Evolutionary conservation across 352 stramenopile genomes (phyloP), one percentile per base, ranked within the genome.

Genomic region (Halophytophthora batemanensis): DNA sequence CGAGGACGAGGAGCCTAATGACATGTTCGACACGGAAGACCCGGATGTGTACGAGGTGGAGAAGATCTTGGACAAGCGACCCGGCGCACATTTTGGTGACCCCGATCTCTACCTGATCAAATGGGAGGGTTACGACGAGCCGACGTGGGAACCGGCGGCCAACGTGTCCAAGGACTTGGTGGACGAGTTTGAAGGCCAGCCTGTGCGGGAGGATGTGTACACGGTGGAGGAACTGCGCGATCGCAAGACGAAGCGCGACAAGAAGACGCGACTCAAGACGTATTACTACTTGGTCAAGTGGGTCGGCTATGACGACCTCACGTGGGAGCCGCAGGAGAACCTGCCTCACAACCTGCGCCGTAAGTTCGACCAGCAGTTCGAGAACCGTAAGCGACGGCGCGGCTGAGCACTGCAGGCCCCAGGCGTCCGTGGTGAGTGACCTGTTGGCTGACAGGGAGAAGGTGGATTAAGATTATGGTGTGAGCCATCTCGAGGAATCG

Each of bases 241-340:
- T 53, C 74, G 78, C 36, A 85, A 72, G 50, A 73, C 64, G 21
- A 76, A 82, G 52, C 77, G 77, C 42, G 79, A 92, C 65, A 68
- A 72, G 35, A 41, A 69, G 19, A 92, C 77, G 36, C 70, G 61
- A 37, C 72, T 92, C 49, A 87, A 87, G 63, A 84, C 64, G 22
- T 74, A 86, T 52, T 71, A 88, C 62, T 92, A 90, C 65, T 70
- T 84, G n/a, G 80, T 92, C 61, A 90, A 90, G 59, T 92, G 82
- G 82, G 72, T 92, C 36, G 79, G 82, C 51, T 92, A 92, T 65
- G 77, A 89, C 7, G 78, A 92, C 6, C 56, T 73, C 50, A 92
- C 81, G 40, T 92, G 81, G 81, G 81, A 92, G 42, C 81, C 81
- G 0, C 70, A 77, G 0, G 73, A 87, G 23, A 92, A 92, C 59